Base-by-base conservation (phyloP, 352 stramenopile species). In the Phytophthora pini region DNA sequence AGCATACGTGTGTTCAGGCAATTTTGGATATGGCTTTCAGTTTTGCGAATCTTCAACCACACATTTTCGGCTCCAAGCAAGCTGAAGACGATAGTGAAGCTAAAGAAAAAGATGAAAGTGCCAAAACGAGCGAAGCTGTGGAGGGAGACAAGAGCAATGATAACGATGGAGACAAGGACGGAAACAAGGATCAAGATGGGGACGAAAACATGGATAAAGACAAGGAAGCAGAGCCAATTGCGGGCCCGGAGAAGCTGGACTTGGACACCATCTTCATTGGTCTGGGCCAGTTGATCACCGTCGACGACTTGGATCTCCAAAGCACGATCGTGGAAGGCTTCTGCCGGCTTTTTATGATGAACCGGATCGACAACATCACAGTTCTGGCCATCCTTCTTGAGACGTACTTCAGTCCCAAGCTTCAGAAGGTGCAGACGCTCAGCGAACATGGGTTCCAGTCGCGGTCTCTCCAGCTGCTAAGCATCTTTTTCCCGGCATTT, bases 311-410 rank as follows among this genome's bases (percentile, higher is more conserved):
- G 29, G 80, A 91, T 12, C 75, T 89, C 13, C 86, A 94, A 65
- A 84, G 77, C 39, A 87, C 82, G 6, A 82, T 94, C 34, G 84
- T 94, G 8, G 79, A 92, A 65, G 83, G 86, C 8, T 94, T 94
- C 41, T 82, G 79, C 15, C 87, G 89, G 36, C 54, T 94, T 10
- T 92, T 91, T 48, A 71, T 94, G 56, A 66, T 92, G 56, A 86
- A 88, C 32, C 86, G 86, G 17, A 80, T 94, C 13, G 62, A 82
- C n/a, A 84, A 79, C 44, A 72, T 87, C 11, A 71, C 79, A 1
- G 82, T 92, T 11, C 53, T 92, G 12, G 77, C 81, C 2, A 81
- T 87, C 32, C 48, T 92, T 38, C 61, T 92, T n/a, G 83, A 92
- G 47, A 89, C 79, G 13, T 92, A 84, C 56, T 90, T 92, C 53